phyloP scores from a whole-genome alignment of 2,329 filamentous ascomycete species.

The Botryotinia narcissicola region DNA sequence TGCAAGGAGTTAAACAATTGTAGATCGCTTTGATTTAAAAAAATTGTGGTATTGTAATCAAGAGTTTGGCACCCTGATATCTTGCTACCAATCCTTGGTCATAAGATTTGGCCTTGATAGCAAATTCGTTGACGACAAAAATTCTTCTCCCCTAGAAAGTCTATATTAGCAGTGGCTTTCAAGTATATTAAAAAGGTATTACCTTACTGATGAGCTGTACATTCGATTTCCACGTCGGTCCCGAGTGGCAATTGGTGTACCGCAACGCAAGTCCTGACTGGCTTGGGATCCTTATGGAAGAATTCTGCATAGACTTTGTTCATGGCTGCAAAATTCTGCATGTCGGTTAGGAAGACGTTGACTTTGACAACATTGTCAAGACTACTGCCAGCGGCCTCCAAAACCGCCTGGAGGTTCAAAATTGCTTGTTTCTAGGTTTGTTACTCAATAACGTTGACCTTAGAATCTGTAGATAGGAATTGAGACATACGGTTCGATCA shows the following conservation, averaged over 20 bases:
- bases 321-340: constrained; percentile 61
- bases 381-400: constrained; percentile 58
- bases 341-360: constrained; percentile 63
- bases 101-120: not conserved
- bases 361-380: constrained; percentile 64
- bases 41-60: not conserved
- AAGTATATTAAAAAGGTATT: not conserved
- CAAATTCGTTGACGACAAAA: not conserved
- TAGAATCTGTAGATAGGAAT: not conserved
- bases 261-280: constrained; percentile 50
- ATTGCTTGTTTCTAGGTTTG: constrained; percentile 50
- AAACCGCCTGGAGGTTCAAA: constrained; percentile 56
- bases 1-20: constrained; percentile 4
- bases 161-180: not conserved
- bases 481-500: constrained; percentile 49
- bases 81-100: constrained; percentile 14
- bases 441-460: not conserved
- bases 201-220: constrained; percentile 43
- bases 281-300: constrained; percentile 47
- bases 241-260: constrained; percentile 50
- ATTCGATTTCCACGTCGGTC: constrained; percentile 55
- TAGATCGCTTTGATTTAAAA: not conserved
- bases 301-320: constrained; percentile 55
- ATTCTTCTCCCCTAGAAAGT: not conserved
- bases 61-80: not conserved